These are phyloP conservation scores for Theileria equi DNA, from an alignment of 169 alveolate genomes.

Conservation along the genomic window DNA sequence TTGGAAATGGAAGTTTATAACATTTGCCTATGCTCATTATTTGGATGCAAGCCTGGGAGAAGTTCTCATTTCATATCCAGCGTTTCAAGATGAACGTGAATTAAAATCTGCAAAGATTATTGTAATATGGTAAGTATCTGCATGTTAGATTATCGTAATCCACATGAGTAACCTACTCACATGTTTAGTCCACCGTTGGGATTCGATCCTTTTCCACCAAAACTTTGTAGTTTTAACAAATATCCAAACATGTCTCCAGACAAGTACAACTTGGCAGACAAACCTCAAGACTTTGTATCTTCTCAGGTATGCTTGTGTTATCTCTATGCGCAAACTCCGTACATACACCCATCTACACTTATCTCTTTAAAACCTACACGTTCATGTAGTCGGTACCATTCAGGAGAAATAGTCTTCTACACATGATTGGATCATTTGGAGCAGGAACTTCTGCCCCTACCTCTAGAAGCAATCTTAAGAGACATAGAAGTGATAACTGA, in stretches of 20 bases:
- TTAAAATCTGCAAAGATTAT: constrained; percentile 16
- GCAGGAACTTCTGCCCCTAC: constrained; percentile 57
- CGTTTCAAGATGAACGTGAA: neutral
- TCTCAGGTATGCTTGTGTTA: constrained; percentile 38
- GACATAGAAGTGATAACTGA: constrained; percentile 20
- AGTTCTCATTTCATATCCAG: constrained; percentile 46
- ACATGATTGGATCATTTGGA: constrained; percentile 57
- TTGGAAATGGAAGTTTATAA: constrained; percentile 32
- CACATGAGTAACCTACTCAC: neutral
- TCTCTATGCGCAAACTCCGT: no score
- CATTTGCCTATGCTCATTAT: constrained; percentile 51
- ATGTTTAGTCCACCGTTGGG: constrained; percentile 30
- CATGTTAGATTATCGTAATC: neutral
- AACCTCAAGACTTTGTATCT: constrained; percentile 19
- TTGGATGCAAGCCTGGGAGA: constrained; percentile 37
- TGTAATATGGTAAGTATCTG: constrained; percentile 37
- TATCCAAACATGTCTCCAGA: constrained; percentile 1
- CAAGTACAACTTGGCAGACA: neutral
- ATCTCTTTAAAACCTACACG: no score
- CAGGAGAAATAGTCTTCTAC: constrained; percentile 53
- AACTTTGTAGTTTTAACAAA: constrained; percentile 6
- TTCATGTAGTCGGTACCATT: constrained; percentile 42
- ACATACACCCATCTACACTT: no score
- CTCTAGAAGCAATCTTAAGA: constrained; percentile 36
- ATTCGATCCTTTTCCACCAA: constrained; percentile 28